Base-by-base conservation (phyloP, 148 eudicot species). In the Nepenthes mirabilis region DNA sequence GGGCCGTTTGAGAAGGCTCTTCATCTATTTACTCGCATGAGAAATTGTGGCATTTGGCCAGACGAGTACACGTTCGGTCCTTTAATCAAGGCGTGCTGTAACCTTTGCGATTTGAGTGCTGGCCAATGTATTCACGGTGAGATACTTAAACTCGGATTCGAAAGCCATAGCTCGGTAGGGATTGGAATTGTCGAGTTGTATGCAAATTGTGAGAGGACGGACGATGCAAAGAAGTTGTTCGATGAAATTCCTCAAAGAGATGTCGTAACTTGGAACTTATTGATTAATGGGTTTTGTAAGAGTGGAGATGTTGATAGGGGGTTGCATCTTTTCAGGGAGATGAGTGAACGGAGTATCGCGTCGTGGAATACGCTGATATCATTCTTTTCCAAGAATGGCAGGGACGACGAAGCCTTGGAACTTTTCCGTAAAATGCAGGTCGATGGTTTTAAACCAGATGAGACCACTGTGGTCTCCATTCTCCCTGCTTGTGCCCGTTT, bases 281-380 rank as follows among this genome's bases (percentile, higher is more conserved):
- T 86, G 88, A 60, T 82, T 70, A 73, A 69, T 60, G 93, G 93
- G 77, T 83, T 62, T 66, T 78, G 76, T 55, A 76, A 65, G 49
- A 60, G 9, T 57, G 85, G 85, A 5, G 65, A 80, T 75, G 75
- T 84, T 58, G 91, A 82, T 12, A 76, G 37, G 77, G 87, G 90
- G 2, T 70, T 77, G 61, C 5, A 37, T 11, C 45, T 82, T 35
- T 87, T 87, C 59, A 76, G 75, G 72, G 61, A 59, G 71, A 87
- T 84, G 95, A 66, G 65, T 5, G 83, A 80, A 57, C 71, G 83
- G 70, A 84, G 71, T 63, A 65, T 78, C 60, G 82, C 82, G 43
- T 75, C 95, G 3, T 87, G 95, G 95, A 84, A 84, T 63, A 69
- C 79, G 11, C 78, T 87, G 81, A 78, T 84, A 37, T 75, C 85